Base-by-base conservation (phyloP, 805 yeast species). In the Brettanomyces naardenensis region DNA sequence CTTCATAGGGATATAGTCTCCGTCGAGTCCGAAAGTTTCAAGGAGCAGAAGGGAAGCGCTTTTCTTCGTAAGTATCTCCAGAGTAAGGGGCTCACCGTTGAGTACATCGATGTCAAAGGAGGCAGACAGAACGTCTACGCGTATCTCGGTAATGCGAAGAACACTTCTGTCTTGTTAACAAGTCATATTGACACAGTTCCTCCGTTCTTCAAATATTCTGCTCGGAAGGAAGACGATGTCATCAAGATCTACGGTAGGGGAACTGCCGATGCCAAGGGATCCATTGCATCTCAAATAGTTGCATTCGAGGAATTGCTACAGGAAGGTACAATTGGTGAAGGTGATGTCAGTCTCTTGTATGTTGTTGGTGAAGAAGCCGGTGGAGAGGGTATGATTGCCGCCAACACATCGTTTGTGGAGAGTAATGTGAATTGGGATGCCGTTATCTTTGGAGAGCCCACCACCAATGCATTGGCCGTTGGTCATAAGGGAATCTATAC, bases 101-200 rank as follows among this genome's bases (percentile, higher is more conserved):
- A 78, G 46, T 62, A 65, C 32, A 44, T 55, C 6, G 41, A 37
- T 23, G 19, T 25, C 14, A 33, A 35, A 9, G 37, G 26, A n/a
- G 38, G 39, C 10, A 15, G 29, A 6, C 37, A 38, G 23, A 45
- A 79, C 48, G 60, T 80, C 27, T 80, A 72, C 47, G 84, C 83
- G 4, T 79, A 76, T 48, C 42, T 56, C 5, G 77, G 78, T 1
- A 40, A 46, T 2, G 49, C 50, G 15, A 63, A 75, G 41, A 52
- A 72, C 45, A 68, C 78, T 11, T 62, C 55, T 36, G 70, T 76
- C 3, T 25, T 46, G 13, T 47, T 80, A 19, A 75, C 84, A 1
- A 72, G 83, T 9, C 88, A 80, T 49, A 71, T 79, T 27, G 88
- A 80, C 48, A 80, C 87, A 0, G 88, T 80, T 9, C 86, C 86